phyloP scores from a whole-genome alignment of 306 rosid species.

The Citrullus mucosospermus region DNA sequence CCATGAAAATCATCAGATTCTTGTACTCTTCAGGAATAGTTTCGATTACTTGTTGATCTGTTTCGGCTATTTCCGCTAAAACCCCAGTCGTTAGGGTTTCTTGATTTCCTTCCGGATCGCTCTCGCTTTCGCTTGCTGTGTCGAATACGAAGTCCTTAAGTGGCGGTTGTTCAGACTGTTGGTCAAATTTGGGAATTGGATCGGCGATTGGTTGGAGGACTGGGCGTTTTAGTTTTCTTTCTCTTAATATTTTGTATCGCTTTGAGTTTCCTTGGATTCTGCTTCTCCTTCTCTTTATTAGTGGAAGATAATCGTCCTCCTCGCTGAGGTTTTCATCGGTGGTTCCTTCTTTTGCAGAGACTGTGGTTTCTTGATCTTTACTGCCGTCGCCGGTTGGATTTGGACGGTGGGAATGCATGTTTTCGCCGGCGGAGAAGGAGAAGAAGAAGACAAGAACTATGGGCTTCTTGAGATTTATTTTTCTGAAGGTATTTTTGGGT shows the following conservation, averaged over 20 bases:
- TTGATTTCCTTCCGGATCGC: not conserved
- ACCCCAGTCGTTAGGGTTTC: not conserved
- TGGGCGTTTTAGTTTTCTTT: not conserved
- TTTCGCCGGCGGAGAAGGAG: not conserved
- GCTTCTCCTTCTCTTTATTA: not conserved
- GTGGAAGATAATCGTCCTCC: not conserved
- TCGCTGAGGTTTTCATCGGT: not conserved
- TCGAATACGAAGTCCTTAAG: not conserved
- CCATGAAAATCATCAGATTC: not conserved
- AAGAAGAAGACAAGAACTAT: not conserved
- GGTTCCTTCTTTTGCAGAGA: not conserved
- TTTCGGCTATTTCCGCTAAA: not conserved
- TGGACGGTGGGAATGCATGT: not conserved
- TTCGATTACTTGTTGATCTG: not conserved
- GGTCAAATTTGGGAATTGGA: not conserved
- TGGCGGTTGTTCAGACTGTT: not conserved
- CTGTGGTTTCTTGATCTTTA: not conserved
- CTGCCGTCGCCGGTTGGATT: not conserved
- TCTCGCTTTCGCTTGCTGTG: not conserved
- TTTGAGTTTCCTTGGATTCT: not conserved
- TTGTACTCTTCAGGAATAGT: not conserved
- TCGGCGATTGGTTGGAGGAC: not conserved
- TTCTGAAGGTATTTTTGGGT: not conserved
- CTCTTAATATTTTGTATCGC: not conserved
- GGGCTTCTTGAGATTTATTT: not conserved